These are phyloP conservation scores for Sphaerostilbella broomeana DNA, from an alignment of 2,329 filamentous ascomycete genomes.

Conservation along the genomic window DNA sequence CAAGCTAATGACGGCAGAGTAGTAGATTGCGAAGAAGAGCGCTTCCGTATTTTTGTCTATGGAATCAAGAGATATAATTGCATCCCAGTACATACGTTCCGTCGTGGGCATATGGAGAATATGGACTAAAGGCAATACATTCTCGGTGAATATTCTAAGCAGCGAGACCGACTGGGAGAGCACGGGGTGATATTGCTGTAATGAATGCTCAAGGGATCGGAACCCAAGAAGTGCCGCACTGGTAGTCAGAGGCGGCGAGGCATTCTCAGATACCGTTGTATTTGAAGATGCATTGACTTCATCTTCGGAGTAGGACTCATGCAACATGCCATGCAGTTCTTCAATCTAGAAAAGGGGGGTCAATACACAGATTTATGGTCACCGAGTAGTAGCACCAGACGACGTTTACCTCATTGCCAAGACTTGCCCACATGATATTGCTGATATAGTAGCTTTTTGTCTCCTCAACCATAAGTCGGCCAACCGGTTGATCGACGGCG, in stretches of 20 bases:
- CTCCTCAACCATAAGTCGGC: slow-evolving; percentile 12
- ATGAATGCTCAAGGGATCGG: background rate
- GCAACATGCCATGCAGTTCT: background rate
- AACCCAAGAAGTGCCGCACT: background rate
- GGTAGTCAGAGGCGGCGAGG: background rate
- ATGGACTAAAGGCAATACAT: slow-evolving; percentile 21
- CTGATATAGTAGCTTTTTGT: slow-evolving; percentile 16
- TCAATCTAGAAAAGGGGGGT: background rate
- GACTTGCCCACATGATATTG: slow-evolving; percentile 13
- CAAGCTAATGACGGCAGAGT: slow-evolving; percentile 10
- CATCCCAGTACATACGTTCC: slow-evolving; percentile 20
- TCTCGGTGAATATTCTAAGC: slow-evolving; percentile 19
- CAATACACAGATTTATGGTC: background rate
- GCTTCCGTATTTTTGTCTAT: slow-evolving; percentile 18
- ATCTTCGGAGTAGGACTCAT: background rate
- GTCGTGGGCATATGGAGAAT: slow-evolving; percentile 26
- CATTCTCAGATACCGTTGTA: background rate
- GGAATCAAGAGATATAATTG: slow-evolving; percentile 15
- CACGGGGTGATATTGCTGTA: background rate
- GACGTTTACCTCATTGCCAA: slow-evolving; percentile 15
- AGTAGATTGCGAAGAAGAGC: slow-evolving; percentile 15
- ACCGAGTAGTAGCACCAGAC: slow-evolving; percentile 7
- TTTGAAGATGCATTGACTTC: background rate
- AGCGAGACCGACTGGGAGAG: background rate
- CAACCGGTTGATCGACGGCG: slow-evolving; percentile 3